Base-by-base conservation (phyloP, 805 yeast genomes). In the Nakazawaea laoshanensis region DNA sequence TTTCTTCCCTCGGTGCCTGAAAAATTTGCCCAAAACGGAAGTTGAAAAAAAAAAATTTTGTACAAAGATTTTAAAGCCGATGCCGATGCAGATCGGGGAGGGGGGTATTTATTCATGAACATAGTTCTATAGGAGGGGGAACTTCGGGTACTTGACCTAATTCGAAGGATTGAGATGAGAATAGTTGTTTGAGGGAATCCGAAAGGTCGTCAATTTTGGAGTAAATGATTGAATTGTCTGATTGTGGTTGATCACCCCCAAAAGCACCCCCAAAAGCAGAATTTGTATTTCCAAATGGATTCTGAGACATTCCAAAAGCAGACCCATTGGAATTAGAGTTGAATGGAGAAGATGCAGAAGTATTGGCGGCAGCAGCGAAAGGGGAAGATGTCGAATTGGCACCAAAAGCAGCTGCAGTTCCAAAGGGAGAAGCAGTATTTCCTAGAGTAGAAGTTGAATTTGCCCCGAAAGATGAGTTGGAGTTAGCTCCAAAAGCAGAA, bases 71-170 rank as follows among this genome's bases (percentile, higher is more conserved):
- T n/a, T n/a, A n/a, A n/a, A n/a, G n/a, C n/a, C n/a, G n/a, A n/a
- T n/a, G n/a, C n/a, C n/a, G n/a, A n/a, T n/a, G n/a, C n/a, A n/a
- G n/a, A n/a, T n/a, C n/a, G n/a, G n/a, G n/a, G n/a, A n/a, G n/a
- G n/a, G n/a, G n/a, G n/a, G 9, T 23, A 7, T 23, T 11, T 23
- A 23, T 11, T 11, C 12, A 9, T 24, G 32, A 58, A 38, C 68
- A 58, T 24, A 68, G 48, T 33, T 61, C 64, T 7, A 63, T 25
- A 2, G 92, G 87, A 5, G 94, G 92, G 3, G 86, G 75, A 5
- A 73, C 45, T 38, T 80, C 89, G 0, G 94, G 94, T 2, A 82
- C 72, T 17, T 55, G 53, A 0, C 88, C 89, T 20, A 81, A 45
- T n/a, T 52, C 47, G 42, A 82, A 82, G 4, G 38, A 33, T 0